phyloP scores from a whole-genome alignment of 2,329 filamentous ascomycete genomes.

The Epichloe sylvatica region DNA sequence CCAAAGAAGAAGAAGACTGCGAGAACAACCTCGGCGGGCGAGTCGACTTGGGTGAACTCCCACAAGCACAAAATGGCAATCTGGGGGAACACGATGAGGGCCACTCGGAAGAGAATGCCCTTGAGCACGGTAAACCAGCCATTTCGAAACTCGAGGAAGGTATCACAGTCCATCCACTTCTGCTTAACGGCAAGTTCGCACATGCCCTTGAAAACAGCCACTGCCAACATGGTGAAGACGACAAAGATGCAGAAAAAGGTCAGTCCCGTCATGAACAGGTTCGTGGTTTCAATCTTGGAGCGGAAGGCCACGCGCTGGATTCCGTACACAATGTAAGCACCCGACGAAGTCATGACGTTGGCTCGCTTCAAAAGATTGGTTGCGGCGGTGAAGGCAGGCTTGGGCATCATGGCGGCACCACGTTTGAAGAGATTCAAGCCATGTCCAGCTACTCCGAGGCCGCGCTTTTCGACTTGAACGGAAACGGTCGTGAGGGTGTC shows the following conservation, averaged over 20 bases:
- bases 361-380: constrained; percentile 37
- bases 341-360: constrained; percentile 39
- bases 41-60: constrained; percentile 82
- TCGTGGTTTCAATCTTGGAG: constrained; percentile 68
- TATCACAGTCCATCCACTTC: constrained; percentile 68
- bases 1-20: constrained; percentile 81
- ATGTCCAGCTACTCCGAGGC: constrained; percentile 24
- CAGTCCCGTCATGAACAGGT: constrained; percentile 85
- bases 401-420: constrained; percentile 36
- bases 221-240: constrained; percentile 55
- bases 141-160: constrained; percentile 86
- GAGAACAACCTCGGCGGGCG: constrained; percentile 70
- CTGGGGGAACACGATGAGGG: constrained; percentile 76
- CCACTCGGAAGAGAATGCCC: constrained; percentile 82
- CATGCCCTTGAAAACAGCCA: constrained; percentile 65
- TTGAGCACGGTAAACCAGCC: constrained; percentile 88
- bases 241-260: constrained; percentile 82
- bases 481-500: constrained; percentile 61
- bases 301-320: constrained; percentile 76
- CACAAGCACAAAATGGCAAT: constrained; percentile 83
- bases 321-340: constrained; percentile 54
- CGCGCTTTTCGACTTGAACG: constrained; percentile 64
- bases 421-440: constrained; percentile 39
- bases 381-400: constrained; percentile 20
- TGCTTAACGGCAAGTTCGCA: constrained; percentile 64